Percentiles rank a stretch among this genome's conserved stretches.
Evolutionary conservation across 345 rosid genomes (phyloP).

Genomic region (Eucalyptus shirleyi): DNA sequence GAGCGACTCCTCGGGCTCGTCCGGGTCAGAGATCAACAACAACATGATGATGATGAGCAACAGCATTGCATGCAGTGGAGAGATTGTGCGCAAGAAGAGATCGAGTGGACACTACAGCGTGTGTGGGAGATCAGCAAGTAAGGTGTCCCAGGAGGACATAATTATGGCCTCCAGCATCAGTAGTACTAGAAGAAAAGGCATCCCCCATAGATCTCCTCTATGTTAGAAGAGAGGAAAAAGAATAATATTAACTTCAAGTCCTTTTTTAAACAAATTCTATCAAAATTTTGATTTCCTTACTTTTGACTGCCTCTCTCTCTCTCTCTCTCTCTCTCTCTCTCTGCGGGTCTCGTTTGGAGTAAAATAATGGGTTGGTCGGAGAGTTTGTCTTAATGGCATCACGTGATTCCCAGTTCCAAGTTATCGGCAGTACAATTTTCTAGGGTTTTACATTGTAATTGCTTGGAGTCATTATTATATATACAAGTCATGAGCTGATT

Average conservation of each 20-base stretch:
- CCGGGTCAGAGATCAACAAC: conserved; percentile 15
- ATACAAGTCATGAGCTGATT: background rate
- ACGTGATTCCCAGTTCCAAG: conserved; percentile 74
- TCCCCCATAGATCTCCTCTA: conserved; percentile 88
- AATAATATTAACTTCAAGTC: background rate
- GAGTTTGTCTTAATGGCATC: conserved; percentile 69
- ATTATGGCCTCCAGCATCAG: conserved; percentile 52
- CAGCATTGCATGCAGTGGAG: background rate
- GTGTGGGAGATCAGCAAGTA: conserved; percentile 43
- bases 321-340: background rate
- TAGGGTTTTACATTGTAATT: background rate
- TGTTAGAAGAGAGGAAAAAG: conserved; percentile 28
- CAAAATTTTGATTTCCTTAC: conserved; percentile 1
- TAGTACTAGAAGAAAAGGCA: conserved; percentile 73
- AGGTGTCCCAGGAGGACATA: conserved; percentile 41
- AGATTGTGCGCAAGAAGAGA: conserved; percentile 36
- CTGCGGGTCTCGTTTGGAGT: background rate
- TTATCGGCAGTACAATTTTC: conserved; percentile 14
- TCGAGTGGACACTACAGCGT: conserved; percentile 36
- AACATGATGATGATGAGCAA: background rate
- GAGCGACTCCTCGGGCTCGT: conserved; percentile 67
- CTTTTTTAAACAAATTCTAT: background rate
- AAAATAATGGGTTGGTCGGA: conserved; percentile 51
- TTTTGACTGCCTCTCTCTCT: conserved; percentile 1
- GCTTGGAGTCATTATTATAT: background rate